Evolutionary conservation across 257 asterid genomes (phyloP).

Genomic region (Eustoma russellianum): DNA sequence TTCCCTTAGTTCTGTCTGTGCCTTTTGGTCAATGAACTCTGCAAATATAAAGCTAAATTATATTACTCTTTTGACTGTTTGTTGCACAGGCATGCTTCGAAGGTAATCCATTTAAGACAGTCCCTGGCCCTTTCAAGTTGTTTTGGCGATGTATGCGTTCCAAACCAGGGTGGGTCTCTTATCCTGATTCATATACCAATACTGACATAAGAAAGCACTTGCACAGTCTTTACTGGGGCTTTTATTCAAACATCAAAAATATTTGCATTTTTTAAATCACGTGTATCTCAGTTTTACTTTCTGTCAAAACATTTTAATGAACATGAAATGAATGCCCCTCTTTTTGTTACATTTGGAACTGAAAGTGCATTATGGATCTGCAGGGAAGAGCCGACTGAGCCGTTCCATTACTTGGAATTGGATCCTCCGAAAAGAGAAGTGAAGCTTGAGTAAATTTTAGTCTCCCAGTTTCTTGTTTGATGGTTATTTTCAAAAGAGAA

Average conservation of each 20-base stretch:
- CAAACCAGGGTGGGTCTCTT: constrained; percentile 65
- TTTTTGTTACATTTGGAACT: not conserved
- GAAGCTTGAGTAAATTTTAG: constrained; percentile 31
- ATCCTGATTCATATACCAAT: not conserved
- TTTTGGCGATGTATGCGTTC: constrained; percentile 93
- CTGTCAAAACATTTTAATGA: no score
- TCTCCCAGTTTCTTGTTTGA: not conserved
- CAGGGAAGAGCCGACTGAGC: constrained; percentile 98
- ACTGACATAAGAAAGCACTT: not conserved
- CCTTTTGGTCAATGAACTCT: no score
- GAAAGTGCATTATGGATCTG: constrained; percentile 11
- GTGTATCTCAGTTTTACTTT: no score
- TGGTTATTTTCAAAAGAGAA: not conserved
- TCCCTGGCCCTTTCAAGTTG: constrained; percentile 95
- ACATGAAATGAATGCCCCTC: no score
- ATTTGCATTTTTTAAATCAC: no score
- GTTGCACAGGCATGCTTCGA: constrained; percentile 74
- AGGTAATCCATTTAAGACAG: constrained; percentile 94
- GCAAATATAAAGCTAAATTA: no score
- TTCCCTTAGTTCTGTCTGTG: no score
- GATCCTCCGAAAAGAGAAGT: constrained; percentile 78
- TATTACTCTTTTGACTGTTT: not conserved
- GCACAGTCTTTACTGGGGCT: not conserved
- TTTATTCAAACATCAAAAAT: not conserved
- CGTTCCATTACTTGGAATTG: constrained; percentile 73